These are phyloP conservation scores for Sporothrix euskadiensis DNA, from an alignment of 2,329 filamentous ascomycete genomes.

Conservation along the genomic window DNA sequence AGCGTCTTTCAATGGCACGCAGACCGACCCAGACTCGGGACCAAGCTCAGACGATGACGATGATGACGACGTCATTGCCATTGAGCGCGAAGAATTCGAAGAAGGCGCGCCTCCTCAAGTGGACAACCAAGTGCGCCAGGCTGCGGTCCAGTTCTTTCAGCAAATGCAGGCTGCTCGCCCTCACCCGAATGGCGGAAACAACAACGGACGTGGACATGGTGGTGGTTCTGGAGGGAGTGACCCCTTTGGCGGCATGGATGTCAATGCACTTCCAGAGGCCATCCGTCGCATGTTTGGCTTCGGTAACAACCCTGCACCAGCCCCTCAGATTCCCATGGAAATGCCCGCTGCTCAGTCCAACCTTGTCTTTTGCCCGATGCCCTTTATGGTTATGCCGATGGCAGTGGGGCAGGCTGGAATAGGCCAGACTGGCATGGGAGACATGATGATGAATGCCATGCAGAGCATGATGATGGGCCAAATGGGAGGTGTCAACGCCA, in stretches of 20 bases:
- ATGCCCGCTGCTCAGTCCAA: neutral
- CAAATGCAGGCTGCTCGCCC: neutral
- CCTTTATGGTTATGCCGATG: slow-evolving; percentile 9
- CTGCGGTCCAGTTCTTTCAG: slow-evolving; percentile 17
- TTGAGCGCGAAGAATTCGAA: neutral
- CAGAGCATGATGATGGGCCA: neutral
- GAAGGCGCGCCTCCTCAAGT: neutral
- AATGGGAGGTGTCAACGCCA: too few relatives aligned
- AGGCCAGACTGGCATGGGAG: neutral
- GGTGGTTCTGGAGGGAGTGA: neutral
- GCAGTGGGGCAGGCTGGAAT: neutral
- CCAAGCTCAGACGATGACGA: neutral
- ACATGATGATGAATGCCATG: slow-evolving; percentile 2
- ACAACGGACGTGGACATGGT: neutral
- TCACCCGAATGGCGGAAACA: neutral
- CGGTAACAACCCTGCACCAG: neutral
- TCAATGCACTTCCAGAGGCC: neutral
- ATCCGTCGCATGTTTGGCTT: slow-evolving; percentile 18
- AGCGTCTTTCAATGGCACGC: neutral
- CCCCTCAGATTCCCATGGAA: neutral
- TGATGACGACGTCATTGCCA: neutral
- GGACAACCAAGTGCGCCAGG: neutral
- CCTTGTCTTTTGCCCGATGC: slow-evolving; percentile 1
- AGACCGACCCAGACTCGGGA: neutral
- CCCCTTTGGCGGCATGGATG: slow-evolving; percentile 1